Base-by-base conservation (phyloP, 2,329 filamentous ascomycete genomes). In the Shiraia bambusicola region DNA sequence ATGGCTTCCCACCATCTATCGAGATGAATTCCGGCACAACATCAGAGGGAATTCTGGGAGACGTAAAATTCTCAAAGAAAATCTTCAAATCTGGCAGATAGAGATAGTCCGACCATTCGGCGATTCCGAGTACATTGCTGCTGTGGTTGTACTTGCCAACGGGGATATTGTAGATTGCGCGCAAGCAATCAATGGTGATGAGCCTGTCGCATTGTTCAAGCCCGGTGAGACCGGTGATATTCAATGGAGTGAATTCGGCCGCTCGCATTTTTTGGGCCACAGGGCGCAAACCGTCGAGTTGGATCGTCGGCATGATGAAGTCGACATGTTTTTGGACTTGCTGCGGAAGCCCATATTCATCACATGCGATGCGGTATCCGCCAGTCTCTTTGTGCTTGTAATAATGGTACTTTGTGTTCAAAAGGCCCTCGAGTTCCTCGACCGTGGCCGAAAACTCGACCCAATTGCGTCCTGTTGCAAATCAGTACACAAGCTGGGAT, bases 41-140 rank as follows among this genome's bases (percentile, higher is more conserved):
- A 42, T 49, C 49, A 1, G 45, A 42, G 2, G 47, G 40, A 8
- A 57, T 54, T 15, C 37, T 49, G 1, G 52, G 55, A 14, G 40
- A 40, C 24, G 56, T 61, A 50, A 67, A 69, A 47, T 66, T 47
- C 19, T 44, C 24, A 50, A 73, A 75, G 57, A 74, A 76, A 2
- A 63, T 46, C 45, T 75, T 54, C 10, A 77, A 55, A 46, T 75
- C 72, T 41, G 72, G 69, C 8, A 63, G 60, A 34, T 76, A 77
- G 13, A 54, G 37, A 22, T 72, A 67, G 42, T 76, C 73, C 2
- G 67, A 66, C 37, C 66, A 62, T 49, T 77, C 73, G 34, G 72
- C 74, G 25, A 78, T 52, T 13, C 55, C 49, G 9, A 57, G 52
- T 22, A 51, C 40, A 15, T 57, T 57, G 15, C 42, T 38, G 15